Percentiles rank a stretch among this genome's conserved stretches.
Conservation (phyloP, 1,139 yeast genomes). For the Geotrichum bryndzae region DNA sequence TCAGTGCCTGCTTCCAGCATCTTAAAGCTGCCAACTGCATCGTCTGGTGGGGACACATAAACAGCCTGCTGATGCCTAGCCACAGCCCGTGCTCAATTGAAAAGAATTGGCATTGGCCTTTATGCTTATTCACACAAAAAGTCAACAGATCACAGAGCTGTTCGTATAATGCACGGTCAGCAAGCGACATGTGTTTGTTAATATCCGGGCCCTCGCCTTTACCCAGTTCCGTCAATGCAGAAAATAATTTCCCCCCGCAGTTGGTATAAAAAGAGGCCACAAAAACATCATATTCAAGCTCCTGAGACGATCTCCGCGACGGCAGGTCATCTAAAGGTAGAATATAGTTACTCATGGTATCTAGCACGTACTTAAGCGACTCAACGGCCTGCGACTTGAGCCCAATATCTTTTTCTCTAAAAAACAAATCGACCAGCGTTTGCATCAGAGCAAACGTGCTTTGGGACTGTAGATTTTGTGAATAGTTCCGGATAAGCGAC, state of each 20-base stretch:
- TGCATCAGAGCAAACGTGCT: constrained; percentile 11
- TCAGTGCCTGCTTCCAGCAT: constrained; percentile 34
- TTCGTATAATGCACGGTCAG: constrained; percentile 47
- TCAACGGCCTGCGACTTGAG: constrained; percentile 77
- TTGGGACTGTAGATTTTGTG: constrained; percentile 8
- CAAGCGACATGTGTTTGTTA: constrained; percentile 10
- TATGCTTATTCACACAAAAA: constrained; percentile 60
- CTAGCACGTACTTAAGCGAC: constrained; percentile 68
- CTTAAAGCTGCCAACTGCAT: constrained; percentile 53
- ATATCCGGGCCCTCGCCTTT: background rate
- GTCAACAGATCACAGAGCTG: constrained; percentile 64
- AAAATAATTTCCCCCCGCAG: constrained; percentile 24
- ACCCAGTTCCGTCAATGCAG: constrained; percentile 18
- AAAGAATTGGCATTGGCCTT: constrained; percentile 51
- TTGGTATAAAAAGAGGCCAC: constrained; percentile 23
- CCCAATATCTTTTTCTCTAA: constrained; percentile 63
- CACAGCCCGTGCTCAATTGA: constrained; percentile 46
- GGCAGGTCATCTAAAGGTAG: constrained; percentile 38
- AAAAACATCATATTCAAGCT: constrained; percentile 21
- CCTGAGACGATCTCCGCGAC: constrained; percentile 39
- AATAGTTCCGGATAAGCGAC: constrained; percentile 42
- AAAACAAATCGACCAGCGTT: constrained; percentile 55
- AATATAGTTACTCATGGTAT: constrained; percentile 40
- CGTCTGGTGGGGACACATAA: constrained; percentile 38
- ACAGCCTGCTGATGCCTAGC: constrained; percentile 22